Conservation (phyloP, 1,284 basidiomycete species). For the Ustilago loliicola region DNA sequence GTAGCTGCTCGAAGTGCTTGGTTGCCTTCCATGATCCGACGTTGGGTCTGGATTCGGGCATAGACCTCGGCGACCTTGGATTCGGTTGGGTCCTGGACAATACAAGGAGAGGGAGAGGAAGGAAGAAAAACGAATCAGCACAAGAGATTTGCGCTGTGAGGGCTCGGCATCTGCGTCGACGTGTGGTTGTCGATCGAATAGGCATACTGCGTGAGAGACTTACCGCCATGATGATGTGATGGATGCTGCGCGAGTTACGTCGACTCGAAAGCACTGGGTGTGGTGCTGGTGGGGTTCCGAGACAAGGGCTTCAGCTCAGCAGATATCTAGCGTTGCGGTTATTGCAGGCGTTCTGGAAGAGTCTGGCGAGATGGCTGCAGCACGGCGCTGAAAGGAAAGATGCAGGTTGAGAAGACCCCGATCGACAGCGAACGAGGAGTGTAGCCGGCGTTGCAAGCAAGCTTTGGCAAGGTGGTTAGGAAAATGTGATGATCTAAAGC, state of each 20-base stretch:
- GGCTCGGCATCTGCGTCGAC: background rate
- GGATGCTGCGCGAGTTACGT: background rate
- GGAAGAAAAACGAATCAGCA: background rate
- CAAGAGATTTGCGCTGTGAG: background rate
- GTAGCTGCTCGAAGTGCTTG: conserved; percentile 85
- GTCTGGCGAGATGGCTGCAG: background rate
- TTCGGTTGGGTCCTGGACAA: conserved; percentile 73
- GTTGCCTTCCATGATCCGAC: conserved; percentile 89
- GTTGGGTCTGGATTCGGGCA: conserved; percentile 89
- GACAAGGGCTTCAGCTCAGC: background rate
- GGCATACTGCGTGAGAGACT: conserved; percentile 2
- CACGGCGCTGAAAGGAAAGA: background rate
- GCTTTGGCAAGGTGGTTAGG: background rate
- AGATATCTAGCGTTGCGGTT: background rate
- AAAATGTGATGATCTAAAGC: background rate
- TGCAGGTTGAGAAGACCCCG: background rate
- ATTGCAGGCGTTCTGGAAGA: background rate
- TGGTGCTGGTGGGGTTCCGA: background rate
- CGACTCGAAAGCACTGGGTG: background rate
- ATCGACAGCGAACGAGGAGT: background rate
- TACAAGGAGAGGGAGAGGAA: background rate
- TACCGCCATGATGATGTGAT: conserved; percentile 42
- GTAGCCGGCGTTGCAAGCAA: too few species aligned
- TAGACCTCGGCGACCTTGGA: conserved; percentile 92
- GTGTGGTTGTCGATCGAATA: background rate